phyloP scores from a whole-genome alignment of 2,329 filamentous ascomycete genomes.

The Epichloe hybrida region DNA sequence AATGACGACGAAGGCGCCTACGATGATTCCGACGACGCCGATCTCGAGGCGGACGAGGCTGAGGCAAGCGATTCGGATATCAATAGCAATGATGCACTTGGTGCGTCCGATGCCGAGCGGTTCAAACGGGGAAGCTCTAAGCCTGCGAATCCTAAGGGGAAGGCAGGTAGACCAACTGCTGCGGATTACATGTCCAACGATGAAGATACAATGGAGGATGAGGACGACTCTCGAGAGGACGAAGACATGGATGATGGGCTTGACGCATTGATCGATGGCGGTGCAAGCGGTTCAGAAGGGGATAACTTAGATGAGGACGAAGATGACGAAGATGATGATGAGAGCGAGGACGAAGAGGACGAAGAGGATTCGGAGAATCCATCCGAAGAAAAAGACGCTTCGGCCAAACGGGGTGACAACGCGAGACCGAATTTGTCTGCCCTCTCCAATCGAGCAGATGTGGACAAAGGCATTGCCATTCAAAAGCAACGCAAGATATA shows the following conservation, averaged over 20 bases:
- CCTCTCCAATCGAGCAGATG: constrained; percentile 37
- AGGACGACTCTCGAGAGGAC: constrained; percentile 22
- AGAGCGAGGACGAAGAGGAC: constrained; percentile 18
- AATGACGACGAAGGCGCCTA: constrained; percentile 36
- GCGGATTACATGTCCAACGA: constrained; percentile 44
- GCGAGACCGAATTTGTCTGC: constrained; percentile 21
- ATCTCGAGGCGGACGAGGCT: constrained; percentile 38
- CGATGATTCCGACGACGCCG: constrained; percentile 41
- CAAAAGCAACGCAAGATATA: constrained; percentile 76
- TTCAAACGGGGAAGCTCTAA: constrained; percentile 57
- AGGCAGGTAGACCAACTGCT: constrained; percentile 32
- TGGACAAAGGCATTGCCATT: constrained; percentile 74
- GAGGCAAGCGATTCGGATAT: constrained; percentile 46
- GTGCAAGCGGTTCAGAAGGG: constrained; percentile 20
- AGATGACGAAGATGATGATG: constrained; percentile 22
- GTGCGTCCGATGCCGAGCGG: constrained; percentile 69
- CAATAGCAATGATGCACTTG: constrained; percentile 57
- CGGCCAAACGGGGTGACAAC: constrained; percentile 12
- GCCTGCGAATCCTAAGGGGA: constrained; percentile 24
- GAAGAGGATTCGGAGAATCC: constrained; percentile 21
- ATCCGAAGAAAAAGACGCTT: constrained; percentile 15
- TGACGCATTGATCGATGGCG: constrained; percentile 20
- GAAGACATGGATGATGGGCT: constrained; percentile 26
- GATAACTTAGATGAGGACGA: constrained; percentile 21
- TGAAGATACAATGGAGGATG: constrained; percentile 25